phyloP scores from a whole-genome alignment of 805 yeast genomes.

The Candida maltosa region DNA sequence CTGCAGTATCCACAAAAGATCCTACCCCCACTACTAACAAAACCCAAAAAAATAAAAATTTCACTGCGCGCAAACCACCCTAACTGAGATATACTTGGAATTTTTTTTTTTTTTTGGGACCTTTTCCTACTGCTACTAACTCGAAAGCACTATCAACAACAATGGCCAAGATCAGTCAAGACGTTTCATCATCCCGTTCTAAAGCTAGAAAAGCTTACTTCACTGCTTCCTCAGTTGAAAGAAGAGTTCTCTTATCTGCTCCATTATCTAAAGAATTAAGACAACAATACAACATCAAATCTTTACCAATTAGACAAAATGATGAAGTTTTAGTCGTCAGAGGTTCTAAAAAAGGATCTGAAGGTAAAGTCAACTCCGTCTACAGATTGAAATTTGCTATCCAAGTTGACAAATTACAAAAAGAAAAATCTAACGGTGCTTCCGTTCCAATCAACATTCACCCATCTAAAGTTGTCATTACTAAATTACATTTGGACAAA shows the following conservation, averaged over 20 bases:
- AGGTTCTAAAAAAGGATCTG: slow-evolving; percentile 99
- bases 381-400: slow-evolving; percentile 98
- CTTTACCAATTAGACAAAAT: slow-evolving; percentile 96
- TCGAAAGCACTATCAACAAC: slow-evolving; percentile 13
- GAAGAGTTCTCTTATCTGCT: slow-evolving; percentile 95
- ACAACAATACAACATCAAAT: slow-evolving; percentile 92
- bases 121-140: too few species aligned
- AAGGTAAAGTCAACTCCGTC: slow-evolving; percentile 95
- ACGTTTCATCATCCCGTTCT: slow-evolving; percentile 99
- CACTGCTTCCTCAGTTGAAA: slow-evolving; percentile 93
- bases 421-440: slow-evolving; percentile 98
- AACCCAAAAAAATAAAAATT: too few species aligned
- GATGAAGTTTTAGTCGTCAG: slow-evolving; percentile 95
- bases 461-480: slow-evolving; percentile 98
- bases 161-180: slow-evolving; percentile 70
- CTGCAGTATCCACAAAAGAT: too few species aligned
- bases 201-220: slow-evolving; percentile 99
- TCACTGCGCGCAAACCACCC: too few species aligned
- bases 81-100: too few species aligned
- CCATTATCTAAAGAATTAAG: slow-evolving; percentile 98
- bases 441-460: slow-evolving; percentile 95
- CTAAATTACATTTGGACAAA: slow-evolving; percentile 96
- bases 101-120: too few species aligned
- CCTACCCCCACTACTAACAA: too few species aligned
- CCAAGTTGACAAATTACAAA: slow-evolving; percentile 95